Evolutionary conservation across 495 filamentous ascomycete genomes (phyloP).

Genomic region (Podospora bellae-mahoneyi): DNA sequence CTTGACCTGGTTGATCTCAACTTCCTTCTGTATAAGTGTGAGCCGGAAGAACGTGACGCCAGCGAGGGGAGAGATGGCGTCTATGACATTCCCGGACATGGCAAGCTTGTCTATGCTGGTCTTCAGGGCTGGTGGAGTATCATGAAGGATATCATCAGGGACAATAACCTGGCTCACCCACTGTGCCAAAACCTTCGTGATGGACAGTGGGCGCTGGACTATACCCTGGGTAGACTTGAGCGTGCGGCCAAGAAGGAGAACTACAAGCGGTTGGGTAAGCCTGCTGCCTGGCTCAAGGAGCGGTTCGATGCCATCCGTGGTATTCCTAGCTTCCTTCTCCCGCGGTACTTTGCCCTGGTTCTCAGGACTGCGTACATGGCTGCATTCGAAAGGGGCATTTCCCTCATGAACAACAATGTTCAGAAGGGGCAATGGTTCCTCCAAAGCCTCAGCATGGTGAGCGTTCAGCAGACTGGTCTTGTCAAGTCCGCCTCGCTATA

Average conservation of each 20-base stretch:
- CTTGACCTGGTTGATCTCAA: slow-evolving; percentile 80
- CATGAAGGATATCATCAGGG: slow-evolving; percentile 74
- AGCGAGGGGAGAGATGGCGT: slow-evolving; percentile 78
- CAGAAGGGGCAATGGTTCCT: slow-evolving; percentile 78
- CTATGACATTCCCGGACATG: slow-evolving; percentile 80
- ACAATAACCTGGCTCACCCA: slow-evolving; percentile 91
- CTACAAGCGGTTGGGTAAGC: slow-evolving; percentile 56
- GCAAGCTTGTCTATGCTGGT: slow-evolving; percentile 87
- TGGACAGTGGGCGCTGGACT: slow-evolving; percentile 93
- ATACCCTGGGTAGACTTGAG: slow-evolving; percentile 74
- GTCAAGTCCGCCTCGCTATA: slow-evolving; percentile 87
- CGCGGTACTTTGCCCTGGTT: slow-evolving; percentile 88
- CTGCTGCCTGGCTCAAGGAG: slow-evolving; percentile 73
- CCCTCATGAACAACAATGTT: slow-evolving; percentile 73
- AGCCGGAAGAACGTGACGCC: slow-evolving; percentile 83
- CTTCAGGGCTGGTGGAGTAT: slow-evolving; percentile 99
- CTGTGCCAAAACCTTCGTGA: slow-evolving; percentile 88
- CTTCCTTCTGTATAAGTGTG: slow-evolving; percentile 85
- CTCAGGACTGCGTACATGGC: slow-evolving; percentile 82
- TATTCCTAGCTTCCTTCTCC: slow-evolving; percentile 84
- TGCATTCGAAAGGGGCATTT: slow-evolving; percentile 71
- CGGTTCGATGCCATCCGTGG: slow-evolving; percentile 79
- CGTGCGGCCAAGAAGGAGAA: slow-evolving; percentile 59
- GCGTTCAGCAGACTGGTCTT: slow-evolving; percentile 80
- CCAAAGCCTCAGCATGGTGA: slow-evolving; percentile 82